Evolutionary conservation across 2,329 filamentous ascomycete genomes (phyloP).

Genomic region (Beauveria asiatica): DNA sequence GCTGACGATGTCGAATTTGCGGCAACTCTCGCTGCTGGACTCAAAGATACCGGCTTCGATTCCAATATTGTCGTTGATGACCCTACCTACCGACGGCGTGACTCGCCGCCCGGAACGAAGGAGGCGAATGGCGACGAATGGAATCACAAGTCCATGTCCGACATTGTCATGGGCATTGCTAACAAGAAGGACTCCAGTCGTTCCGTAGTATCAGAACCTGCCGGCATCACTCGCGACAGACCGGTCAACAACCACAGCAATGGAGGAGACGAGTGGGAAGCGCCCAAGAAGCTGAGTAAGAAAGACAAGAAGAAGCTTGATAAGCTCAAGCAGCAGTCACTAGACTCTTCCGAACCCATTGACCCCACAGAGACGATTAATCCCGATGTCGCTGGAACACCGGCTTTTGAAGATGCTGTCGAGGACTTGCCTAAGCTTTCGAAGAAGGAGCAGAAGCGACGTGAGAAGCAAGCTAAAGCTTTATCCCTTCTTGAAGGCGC

Average conservation of each 20-base stretch:
- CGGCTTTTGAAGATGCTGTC: slow-evolving; percentile 17
- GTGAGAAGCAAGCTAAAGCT: slow-evolving; percentile 29
- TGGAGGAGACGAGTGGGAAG: slow-evolving; percentile 18
- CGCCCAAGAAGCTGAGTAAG: slow-evolving; percentile 31
- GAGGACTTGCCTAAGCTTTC: slow-evolving; percentile 20
- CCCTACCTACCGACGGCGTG: slow-evolving; percentile 52
- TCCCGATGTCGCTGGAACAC: slow-evolving; percentile 1
- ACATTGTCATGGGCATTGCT: slow-evolving; percentile 36
- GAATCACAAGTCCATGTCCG: slow-evolving; percentile 42
- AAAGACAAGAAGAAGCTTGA: slow-evolving; percentile 42
- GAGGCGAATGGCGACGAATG: slow-evolving; percentile 31
- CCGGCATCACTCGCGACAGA: slow-evolving; percentile 39
- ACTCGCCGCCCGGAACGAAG: slow-evolving; percentile 54
- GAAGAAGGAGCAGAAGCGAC: slow-evolving; percentile 32
- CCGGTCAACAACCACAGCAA: slow-evolving; percentile 16
- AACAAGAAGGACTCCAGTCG: slow-evolving; percentile 23
- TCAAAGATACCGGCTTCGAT: slow-evolving; percentile 62
- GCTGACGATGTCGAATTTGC: slow-evolving; percentile 61
- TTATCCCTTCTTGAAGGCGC: slow-evolving; percentile 18
- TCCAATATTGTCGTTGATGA: slow-evolving; percentile 62
- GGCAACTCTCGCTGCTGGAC: slow-evolving; percentile 58
- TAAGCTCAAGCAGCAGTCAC: slow-evolving; percentile 32
- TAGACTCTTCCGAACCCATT: slow-evolving; percentile 12
- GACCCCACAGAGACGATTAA: slow-evolving; percentile 9
- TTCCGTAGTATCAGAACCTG: slow-evolving; percentile 25